Percentiles rank a stretch among this genome's conserved stretches.
Conservation (phyloP, 108 stramenopile species). For the Fistulifera solaris region DNA sequence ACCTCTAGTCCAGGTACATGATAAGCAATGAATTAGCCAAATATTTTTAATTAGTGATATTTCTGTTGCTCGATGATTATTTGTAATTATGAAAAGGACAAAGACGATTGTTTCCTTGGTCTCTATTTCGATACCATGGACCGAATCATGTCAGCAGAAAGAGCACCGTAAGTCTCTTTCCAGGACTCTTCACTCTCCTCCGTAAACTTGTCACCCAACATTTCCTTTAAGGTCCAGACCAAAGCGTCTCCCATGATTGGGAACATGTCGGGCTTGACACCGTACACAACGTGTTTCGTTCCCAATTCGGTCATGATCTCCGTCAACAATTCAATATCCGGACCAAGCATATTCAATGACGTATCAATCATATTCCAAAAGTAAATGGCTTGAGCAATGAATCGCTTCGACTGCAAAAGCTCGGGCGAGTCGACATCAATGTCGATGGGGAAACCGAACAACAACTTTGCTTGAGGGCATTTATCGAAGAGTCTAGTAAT, state of each 20-base stretch:
- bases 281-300: slow-evolving; percentile 18
- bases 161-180: slow-evolving; percentile 26
- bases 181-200: slow-evolving; percentile 18
- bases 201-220: slow-evolving; percentile 22
- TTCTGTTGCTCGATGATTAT: no score
- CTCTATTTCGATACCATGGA: no score
- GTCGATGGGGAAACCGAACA: slow-evolving; percentile 30
- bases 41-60: no score
- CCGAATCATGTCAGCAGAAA: slow-evolving; percentile 28
- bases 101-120: no score
- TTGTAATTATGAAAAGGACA: no score
- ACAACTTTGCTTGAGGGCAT: slow-evolving; percentile 16
- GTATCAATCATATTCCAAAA: slow-evolving; percentile 26
- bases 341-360: slow-evolving; percentile 30
- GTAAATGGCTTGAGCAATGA: slow-evolving; percentile 22
- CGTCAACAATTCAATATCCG: slow-evolving; percentile 27
- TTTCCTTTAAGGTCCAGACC: slow-evolving; percentile 13
- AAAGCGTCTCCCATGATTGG: slow-evolving; percentile 25
- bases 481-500: slow-evolving; percentile 6
- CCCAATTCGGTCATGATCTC: slow-evolving; percentile 28
- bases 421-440: slow-evolving; percentile 15
- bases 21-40: no score
- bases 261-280: slow-evolving; percentile 29
- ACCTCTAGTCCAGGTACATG: no score
- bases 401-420: slow-evolving; percentile 17